A percentile compares a stretch with the other conserved stretches of the same genome.
Evolutionary conservation across 2,329 filamentous ascomycete genomes (phyloP).

Genomic region (Lachnellula arida): DNA sequence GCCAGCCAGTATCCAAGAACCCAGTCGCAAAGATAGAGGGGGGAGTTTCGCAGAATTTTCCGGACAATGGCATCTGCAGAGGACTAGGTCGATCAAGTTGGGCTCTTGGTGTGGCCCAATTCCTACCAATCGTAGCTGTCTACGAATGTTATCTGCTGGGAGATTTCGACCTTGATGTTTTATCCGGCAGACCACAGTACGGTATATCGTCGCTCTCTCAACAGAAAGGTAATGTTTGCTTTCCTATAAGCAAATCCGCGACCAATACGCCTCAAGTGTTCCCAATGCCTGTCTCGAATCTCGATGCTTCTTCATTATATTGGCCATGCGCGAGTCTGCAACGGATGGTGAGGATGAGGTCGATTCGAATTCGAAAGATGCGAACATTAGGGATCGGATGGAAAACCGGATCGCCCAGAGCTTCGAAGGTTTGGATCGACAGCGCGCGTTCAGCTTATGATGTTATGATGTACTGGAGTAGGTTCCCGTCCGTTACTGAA

Average conservation of each 20-base stretch:
- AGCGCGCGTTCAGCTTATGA: background rate
- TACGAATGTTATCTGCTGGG: background rate
- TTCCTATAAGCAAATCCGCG: slow-evolving; percentile 8
- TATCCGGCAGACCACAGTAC: background rate
- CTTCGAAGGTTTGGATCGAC: background rate
- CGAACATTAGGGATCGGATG: background rate
- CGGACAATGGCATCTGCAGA: slow-evolving; percentile 6
- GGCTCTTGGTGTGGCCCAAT: background rate
- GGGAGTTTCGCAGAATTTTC: background rate
- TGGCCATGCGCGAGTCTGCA: slow-evolving; percentile 14
- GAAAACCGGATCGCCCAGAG: background rate
- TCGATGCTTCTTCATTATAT: slow-evolving; percentile 29
- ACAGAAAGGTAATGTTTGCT: background rate
- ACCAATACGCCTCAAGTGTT: slow-evolving; percentile 22
- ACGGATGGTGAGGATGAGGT: slow-evolving; percentile 1
- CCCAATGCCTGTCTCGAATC: slow-evolving; percentile 24
- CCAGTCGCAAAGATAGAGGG: background rate
- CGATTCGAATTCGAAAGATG: background rate
- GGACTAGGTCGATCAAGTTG: background rate
- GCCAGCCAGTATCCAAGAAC: slow-evolving; percentile 2
- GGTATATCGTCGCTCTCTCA: background rate
- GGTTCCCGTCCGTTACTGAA: background rate
- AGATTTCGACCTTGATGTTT: background rate
- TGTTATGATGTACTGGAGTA: too few relatives aligned
- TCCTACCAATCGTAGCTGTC: background rate